Evolutionary conservation across 257 asterid genomes (phyloP).

Genomic region (Nicotiana knightiana): DNA sequence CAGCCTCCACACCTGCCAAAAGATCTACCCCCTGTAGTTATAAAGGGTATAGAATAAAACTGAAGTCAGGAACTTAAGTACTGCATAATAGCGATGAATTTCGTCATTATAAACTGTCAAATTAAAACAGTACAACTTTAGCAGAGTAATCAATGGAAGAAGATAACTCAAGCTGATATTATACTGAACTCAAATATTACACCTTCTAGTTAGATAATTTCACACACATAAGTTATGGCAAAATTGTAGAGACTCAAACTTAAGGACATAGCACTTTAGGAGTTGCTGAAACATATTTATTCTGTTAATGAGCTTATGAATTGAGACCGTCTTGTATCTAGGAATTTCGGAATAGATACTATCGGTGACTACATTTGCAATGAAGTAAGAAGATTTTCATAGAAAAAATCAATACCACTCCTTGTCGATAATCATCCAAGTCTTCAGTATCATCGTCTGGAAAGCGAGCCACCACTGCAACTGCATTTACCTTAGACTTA

Average conservation of each 20-base stretch:
- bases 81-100: background rate
- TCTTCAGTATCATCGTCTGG: conserved; percentile 76
- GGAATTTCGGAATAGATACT: background rate
- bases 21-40: conserved; percentile 64
- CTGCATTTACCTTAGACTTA: conserved; percentile 53
- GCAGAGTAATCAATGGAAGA: background rate
- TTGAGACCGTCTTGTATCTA: background rate
- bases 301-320: background rate
- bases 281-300: background rate
- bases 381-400: background rate
- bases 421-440: conserved; percentile 61
- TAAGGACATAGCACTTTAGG: background rate
- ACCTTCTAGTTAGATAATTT: background rate
- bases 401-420: conserved; percentile 39
- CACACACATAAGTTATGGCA: background rate
- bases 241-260: background rate
- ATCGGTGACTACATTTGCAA: background rate
- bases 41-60: conserved; percentile 7
- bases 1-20: conserved; percentile 92
- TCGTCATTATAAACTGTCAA: background rate
- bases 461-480: conserved; percentile 88
- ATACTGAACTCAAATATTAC: background rate
- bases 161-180: background rate
- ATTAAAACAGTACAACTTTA: background rate
- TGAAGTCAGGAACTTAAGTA: background rate